Conservation (phyloP, 371 early-diverging fungal genomes). For the Cladochytrium tenue region DNA sequence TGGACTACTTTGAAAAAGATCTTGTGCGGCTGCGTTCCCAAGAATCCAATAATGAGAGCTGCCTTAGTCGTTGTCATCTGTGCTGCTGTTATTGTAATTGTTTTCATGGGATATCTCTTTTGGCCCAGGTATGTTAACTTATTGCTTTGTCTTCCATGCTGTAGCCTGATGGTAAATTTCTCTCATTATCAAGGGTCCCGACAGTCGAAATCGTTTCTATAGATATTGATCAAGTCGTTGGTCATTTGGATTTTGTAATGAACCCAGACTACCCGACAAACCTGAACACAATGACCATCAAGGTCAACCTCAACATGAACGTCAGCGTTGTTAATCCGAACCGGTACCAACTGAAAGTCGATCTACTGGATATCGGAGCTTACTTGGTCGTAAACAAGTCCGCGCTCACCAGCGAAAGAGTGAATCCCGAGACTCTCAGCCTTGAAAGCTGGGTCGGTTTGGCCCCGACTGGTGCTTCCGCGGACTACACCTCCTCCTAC, state of each 20-base stretch:
- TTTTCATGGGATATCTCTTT: constrained; percentile 15
- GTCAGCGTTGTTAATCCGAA: constrained; percentile 12
- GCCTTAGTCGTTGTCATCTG: constrained; percentile 1
- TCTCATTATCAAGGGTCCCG: neutral
- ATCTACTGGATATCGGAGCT: neutral
- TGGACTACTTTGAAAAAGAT: no score
- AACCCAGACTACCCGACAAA: neutral
- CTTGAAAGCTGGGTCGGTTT: neutral
- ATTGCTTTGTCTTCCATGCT: neutral
- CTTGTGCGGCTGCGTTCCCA: constrained; percentile 13
- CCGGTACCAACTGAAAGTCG: constrained; percentile 13
- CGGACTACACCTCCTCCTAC: constrained; percentile 9
- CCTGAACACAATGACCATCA: constrained; percentile 9
- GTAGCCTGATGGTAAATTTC: neutral
- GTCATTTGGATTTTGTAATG: constrained; percentile 4
- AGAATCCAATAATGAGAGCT: constrained; percentile 6
- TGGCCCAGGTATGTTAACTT: constrained; percentile 14
- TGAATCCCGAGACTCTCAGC: neutral
- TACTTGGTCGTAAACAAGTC: neutral
- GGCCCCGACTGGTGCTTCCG: neutral
- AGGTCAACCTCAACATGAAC: constrained; percentile 16
- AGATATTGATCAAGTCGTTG: neutral
- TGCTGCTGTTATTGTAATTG: constrained; percentile 2
- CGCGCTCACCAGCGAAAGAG: neutral
- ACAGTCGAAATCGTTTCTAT: neutral